Conservation (phyloP, 2,329 filamentous ascomycete genomes). For the Epicoccum sorghinum region DNA sequence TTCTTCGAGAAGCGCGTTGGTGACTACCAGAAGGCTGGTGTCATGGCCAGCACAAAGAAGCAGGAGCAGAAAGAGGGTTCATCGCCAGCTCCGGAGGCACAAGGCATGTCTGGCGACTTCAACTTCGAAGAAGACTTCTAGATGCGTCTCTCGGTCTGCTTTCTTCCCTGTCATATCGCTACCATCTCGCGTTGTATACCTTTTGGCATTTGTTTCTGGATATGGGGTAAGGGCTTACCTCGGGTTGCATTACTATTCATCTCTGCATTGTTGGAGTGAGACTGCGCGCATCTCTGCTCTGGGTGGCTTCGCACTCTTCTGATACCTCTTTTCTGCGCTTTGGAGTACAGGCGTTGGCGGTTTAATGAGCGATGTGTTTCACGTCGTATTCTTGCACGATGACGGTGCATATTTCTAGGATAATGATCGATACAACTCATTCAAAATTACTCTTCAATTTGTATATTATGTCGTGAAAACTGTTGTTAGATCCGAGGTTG, state of each 20-base stretch:
- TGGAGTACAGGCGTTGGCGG: slow-evolving; percentile 24
- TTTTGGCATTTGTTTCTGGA: slow-evolving; percentile 20
- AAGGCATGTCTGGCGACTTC: slow-evolving; percentile 72
- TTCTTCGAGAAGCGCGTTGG: slow-evolving; percentile 99
- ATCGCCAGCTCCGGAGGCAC: slow-evolving; percentile 52
- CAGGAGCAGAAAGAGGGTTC: slow-evolving; percentile 58
- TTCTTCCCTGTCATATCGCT: slow-evolving; percentile 22
- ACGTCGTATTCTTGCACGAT: slow-evolving; percentile 5
- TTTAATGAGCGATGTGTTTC: slow-evolving; percentile 21
- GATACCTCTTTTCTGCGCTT: slow-evolving; percentile 23
- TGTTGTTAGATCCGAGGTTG: no score
- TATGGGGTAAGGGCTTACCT: slow-evolving; percentile 32
- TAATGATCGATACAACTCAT: slow-evolving; percentile 26
- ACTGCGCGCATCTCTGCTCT: slow-evolving; percentile 14
- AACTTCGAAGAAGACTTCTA: slow-evolving; percentile 97
- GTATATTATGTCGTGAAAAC: neutral
- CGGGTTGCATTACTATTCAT: slow-evolving; percentile 32
- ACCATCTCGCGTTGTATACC: slow-evolving; percentile 35
- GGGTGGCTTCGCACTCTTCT: slow-evolving; percentile 13
- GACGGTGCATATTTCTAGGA: slow-evolving; percentile 22
- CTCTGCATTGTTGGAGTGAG: slow-evolving; percentile 42
- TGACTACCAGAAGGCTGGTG: slow-evolving; percentile 99
- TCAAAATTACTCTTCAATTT: neutral
- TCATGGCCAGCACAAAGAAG: slow-evolving; percentile 91
- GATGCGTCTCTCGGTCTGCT: slow-evolving; percentile 43